Percentiles rank a stretch among this genome's conserved stretches.
These are phyloP conservation scores for Phytophthora agathidicida DNA, from an alignment of 352 stramenopile genomes.

Conservation along the genomic window DNA sequence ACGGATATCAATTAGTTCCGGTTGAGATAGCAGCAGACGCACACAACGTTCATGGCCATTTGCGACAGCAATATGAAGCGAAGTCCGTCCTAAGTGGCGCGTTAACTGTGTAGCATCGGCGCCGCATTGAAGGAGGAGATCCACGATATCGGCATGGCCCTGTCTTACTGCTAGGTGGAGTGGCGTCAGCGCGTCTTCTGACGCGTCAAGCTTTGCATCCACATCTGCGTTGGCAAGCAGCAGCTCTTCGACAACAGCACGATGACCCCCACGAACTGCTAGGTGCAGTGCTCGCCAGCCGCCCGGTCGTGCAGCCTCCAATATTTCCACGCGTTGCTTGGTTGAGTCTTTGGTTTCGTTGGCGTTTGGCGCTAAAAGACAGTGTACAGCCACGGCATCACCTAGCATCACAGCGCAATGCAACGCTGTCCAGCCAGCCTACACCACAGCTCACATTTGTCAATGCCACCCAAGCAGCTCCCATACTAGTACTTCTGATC, in stretches of 20 bases:
- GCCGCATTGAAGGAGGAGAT: conserved; percentile 47
- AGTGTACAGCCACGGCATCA: conserved; percentile 29
- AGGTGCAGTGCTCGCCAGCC: conserved; percentile 50
- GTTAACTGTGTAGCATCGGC: conserved; percentile 32
- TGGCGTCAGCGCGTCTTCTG: conserved; percentile 35
- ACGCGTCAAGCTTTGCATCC: conserved; percentile 24
- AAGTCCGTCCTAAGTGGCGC: conserved; percentile 19
- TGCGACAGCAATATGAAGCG: conserved; percentile 40
- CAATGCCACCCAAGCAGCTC: background rate
- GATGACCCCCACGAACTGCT: conserved; percentile 29
- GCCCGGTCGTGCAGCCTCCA: conserved; percentile 25
- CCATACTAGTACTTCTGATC: background rate
- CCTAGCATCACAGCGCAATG: conserved; percentile 45
- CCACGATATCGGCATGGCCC: conserved; percentile 28
- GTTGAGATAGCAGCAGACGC: conserved; percentile 13
- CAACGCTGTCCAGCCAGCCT: conserved; percentile 32
- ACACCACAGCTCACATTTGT: background rate
- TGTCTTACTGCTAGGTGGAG: conserved; percentile 36
- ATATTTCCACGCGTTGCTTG: background rate
- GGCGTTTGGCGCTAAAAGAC: conserved; percentile 6
- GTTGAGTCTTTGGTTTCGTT: background rate
- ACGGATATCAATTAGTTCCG: conserved; percentile 9
- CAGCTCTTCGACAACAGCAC: conserved; percentile 42
- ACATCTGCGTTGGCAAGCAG: conserved; percentile 36
- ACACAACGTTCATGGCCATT: conserved; percentile 22